Percentiles rank a stretch among this genome's conserved stretches.
Evolutionary conservation across 345 rosid species (phyloP).

Genomic region (Pugionium cornutum): DNA sequence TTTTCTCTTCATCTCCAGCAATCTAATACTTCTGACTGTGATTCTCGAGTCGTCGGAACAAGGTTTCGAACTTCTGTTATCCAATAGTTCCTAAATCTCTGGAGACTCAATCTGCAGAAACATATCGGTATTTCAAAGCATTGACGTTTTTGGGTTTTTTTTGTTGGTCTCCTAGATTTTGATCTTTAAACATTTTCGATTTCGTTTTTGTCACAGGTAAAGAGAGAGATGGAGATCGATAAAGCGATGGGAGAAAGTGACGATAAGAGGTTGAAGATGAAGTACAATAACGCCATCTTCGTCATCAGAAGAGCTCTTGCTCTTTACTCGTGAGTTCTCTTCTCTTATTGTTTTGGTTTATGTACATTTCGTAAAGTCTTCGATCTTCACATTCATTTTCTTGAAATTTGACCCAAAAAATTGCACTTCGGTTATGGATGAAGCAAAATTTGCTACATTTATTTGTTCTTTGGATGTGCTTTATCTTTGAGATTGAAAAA

Average conservation of each 20-base stretch:
- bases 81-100: background rate
- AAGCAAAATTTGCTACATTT: constrained; percentile 1
- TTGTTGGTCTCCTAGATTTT: constrained; percentile 17
- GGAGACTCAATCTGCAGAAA: background rate
- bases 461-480: background rate
- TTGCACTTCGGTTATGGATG: background rate
- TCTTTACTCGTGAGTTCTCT: constrained; percentile 75
- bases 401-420: background rate
- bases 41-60: constrained; percentile 27
- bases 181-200: constrained; percentile 21
- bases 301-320: constrained; percentile 86
- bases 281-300: constrained; percentile 85
- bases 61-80: constrained; percentile 14
- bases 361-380: background rate
- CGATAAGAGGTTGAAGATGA: constrained; percentile 87
- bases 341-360: constrained; percentile 20
- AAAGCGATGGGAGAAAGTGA: constrained; percentile 79
- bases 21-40: constrained; percentile 22
- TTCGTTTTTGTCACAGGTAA: constrained; percentile 18
- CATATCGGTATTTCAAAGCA: background rate
- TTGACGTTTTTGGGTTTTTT: background rate
- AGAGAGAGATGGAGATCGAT: constrained; percentile 81
- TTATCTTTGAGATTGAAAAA: constrained; percentile 6
- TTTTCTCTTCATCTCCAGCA: constrained; percentile 21
- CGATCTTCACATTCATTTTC: constrained; percentile 27